phyloP scores from a whole-genome alignment of 2,329 filamentous ascomycete species.

The Phialophora macrospora region DNA sequence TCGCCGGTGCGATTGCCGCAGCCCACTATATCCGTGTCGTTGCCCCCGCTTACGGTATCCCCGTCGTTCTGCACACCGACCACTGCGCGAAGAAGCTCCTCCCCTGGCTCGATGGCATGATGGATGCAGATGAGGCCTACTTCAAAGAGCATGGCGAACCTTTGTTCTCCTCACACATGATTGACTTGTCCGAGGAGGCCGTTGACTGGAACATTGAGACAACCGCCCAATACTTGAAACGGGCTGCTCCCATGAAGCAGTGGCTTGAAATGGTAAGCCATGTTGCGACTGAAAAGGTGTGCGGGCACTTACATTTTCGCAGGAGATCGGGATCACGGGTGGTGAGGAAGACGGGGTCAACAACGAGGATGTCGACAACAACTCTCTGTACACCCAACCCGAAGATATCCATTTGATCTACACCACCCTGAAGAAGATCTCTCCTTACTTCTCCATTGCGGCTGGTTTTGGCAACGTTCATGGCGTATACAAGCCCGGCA shows the following conservation, averaged over 20 bases:
- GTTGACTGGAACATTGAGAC: constrained; percentile 91
- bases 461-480: constrained; percentile 99
- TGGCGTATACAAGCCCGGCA: constrained; percentile 98
- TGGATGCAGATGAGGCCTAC: constrained; percentile 91
- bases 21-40: constrained; percentile 92
- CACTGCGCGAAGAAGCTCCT: constrained; percentile 99
- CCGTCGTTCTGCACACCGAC: constrained; percentile 94
- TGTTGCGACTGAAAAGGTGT: constrained; percentile 10
- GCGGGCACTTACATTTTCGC: constrained; percentile 14
- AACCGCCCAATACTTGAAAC: constrained; percentile 91
- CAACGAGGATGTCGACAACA: constrained; percentile 97
- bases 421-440: constrained; percentile 82
- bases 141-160: constrained; percentile 93
- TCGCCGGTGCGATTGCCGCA: constrained; percentile 83
- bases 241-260: constrained; percentile 94
- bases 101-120: constrained; percentile 94
- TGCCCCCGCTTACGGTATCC: constrained; percentile 84
- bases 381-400: constrained; percentile 95
- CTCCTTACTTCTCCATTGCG: constrained; percentile 95
- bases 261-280: constrained; percentile 91
- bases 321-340: constrained; percentile 91
- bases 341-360: constrained; percentile 98
- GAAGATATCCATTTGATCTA: constrained; percentile 94
- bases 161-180: constrained; percentile 97
- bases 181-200: constrained; percentile 90